Conservation (phyloP, 31 red algal species). For the Asparagopsis taxiformis region DNA sequence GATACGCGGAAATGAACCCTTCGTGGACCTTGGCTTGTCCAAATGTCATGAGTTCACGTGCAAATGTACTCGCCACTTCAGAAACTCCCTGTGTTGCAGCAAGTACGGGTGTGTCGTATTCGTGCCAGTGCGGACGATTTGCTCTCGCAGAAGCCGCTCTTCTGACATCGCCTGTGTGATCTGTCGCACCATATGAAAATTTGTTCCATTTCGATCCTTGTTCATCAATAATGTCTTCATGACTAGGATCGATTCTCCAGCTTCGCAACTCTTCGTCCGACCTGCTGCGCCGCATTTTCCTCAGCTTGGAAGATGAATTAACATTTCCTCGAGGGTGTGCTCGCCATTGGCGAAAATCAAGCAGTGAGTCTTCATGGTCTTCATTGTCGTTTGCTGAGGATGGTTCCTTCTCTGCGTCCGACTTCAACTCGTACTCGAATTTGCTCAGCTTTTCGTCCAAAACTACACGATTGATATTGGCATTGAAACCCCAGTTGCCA, state of each 20-base stretch:
- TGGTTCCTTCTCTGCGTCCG: too few species aligned
- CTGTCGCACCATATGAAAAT: too few species aligned
- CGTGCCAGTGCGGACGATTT: not conserved
- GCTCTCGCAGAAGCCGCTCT: too few species aligned
- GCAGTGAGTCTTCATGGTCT: conserved; percentile 5
- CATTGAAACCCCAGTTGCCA: conserved; percentile 58
- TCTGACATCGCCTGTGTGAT: too few species aligned
- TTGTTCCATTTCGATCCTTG: too few species aligned
- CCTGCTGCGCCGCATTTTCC: not conserved
- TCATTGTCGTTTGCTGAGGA: conserved; percentile 2
- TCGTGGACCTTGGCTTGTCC: conserved; percentile 60
- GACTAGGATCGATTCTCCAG: too few species aligned
- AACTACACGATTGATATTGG: conserved; percentile 39
- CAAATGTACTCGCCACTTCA: conserved; percentile 30
- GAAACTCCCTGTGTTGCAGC: conserved; percentile 13
- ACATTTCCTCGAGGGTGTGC: too few species aligned
- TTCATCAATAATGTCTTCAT: too few species aligned
- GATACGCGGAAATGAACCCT: conserved; percentile 56
- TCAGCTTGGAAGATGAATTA: too few species aligned
- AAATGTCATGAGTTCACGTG: conserved; percentile 60
- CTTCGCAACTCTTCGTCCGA: not conserved
- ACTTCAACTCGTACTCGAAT: conserved; percentile 38
- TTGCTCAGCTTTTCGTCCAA: conserved; percentile 50
- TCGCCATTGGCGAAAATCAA: too few species aligned
- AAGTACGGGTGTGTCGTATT: not conserved